Evolutionary conservation across 129 eudicot species (phyloP), one percentile per base, ranked within the genome.

Genomic region (Helianthus annuus): DNA sequence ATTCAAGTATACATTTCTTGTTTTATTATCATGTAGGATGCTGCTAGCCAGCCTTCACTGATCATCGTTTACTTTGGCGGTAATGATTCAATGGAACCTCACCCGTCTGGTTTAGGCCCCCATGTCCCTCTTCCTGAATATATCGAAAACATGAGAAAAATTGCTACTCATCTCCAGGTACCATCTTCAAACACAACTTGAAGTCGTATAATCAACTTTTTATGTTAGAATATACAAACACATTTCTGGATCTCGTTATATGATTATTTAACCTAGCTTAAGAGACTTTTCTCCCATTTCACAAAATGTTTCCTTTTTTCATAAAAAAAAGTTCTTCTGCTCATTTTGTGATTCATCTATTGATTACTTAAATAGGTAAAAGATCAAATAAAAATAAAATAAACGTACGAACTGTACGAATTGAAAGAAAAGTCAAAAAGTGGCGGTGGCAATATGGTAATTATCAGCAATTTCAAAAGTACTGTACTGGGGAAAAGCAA

Each of bases 121-220:
- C 98, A 94, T 81, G 98, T 94, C 66, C 98, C 98, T 14, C 93
- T 94, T 75, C 81, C 87, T 36, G 98, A 94, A 78, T 94, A 94
- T 49, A 61, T 80, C 9, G 93, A 88, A 64, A 90, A 94, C 79
- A 94, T 94, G 97, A 84, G 86, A 79, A 90, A 77, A 83, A 79
- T 94, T 36, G 90, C 82, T 15, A 71, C 12, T 67, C 97, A 94
- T 79, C 88, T 94, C 72, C 80, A 94, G 97, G 98, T 94, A 82
- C 32, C 68, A 71, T 24, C 38, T 15, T 49, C 67, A 17, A 1
- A 56, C 40, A 44, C 69, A 63, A 32, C 44, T 32, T 60, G 42
- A 5, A 29, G 19, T 29, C 42, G 15, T 58, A 58, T 24, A 11
- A 10, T 59, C 66, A 6, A 19, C 15, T 61, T 27, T 36, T 61